Evolutionary conservation across 768 basidiomycete species (phyloP).

Genomic region (Phaeotremella skinneri): DNA sequence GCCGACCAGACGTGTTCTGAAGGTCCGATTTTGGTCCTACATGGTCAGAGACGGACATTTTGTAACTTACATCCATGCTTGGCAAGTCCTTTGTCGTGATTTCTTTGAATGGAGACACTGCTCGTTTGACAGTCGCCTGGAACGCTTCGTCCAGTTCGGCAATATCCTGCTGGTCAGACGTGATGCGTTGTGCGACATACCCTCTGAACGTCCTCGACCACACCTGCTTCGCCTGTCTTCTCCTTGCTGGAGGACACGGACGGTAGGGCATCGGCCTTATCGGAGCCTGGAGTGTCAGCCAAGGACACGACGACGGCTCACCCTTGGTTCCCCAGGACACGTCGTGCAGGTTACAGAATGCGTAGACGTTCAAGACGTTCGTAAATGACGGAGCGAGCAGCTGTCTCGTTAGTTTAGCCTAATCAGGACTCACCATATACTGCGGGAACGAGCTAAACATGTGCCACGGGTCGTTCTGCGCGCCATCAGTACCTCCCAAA

Average conservation of each 20-base stretch:
- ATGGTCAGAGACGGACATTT: background rate
- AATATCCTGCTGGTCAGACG: conserved; percentile 14
- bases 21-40: conserved; percentile 48
- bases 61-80: conserved; percentile 44
- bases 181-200: conserved; percentile 52
- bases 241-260: conserved; percentile 80
- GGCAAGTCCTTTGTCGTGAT: conserved; percentile 25
- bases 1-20: conserved; percentile 46
- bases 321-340: conserved; percentile 55
- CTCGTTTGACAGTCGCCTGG: conserved; percentile 68
- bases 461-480: conserved; percentile 92
- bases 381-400: conserved; percentile 88
- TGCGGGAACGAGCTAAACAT: conserved; percentile 93
- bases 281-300: conserved; percentile 50
- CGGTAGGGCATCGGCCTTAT: conserved; percentile 88
- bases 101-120: conserved; percentile 37
- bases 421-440: conserved; percentile 58
- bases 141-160: conserved; percentile 85
- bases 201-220: conserved; percentile 80
- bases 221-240: conserved; percentile 65
- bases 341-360: conserved; percentile 94
- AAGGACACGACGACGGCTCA: conserved; percentile 63
- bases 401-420: conserved; percentile 20
- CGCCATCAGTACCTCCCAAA: conserved; percentile 2
- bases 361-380: conserved; percentile 93